A percentile compares a stretch with the other conserved stretches of the same genome.
These are phyloP conservation scores for Colletotrichum tropicale DNA, from an alignment of 2,329 filamentous ascomycete species.

Conservation along the genomic window DNA sequence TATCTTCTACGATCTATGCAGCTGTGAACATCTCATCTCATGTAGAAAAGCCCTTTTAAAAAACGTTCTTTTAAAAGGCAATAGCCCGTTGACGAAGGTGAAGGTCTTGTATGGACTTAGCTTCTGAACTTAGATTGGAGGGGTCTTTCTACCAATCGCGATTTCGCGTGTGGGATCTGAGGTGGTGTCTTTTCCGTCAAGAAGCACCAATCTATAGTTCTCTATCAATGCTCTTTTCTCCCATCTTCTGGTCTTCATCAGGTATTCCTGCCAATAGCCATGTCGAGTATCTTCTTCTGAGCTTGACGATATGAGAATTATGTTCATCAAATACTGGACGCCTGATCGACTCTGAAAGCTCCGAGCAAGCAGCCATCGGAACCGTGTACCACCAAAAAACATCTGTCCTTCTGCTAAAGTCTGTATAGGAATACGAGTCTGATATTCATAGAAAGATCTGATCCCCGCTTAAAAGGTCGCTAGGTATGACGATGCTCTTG, in stretches of 20 bases:
- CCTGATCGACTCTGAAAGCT: not conserved
- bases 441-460: not conserved
- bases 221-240: no score
- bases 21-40: no score
- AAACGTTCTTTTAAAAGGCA: no score
- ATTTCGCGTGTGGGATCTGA: no score
- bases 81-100: no score
- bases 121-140: no score
- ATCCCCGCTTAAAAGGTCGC: accelerated
- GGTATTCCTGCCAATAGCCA: not conserved
- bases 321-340: not conserved
- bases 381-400: accelerated
- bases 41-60: no score
- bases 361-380: accelerated
- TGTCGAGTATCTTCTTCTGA: not conserved
- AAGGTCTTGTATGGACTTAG: no score
- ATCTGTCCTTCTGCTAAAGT: not conserved
- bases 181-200: no score
- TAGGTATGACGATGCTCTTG: accelerated
- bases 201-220: no score
- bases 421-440: not conserved
- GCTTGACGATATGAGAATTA: not conserved
- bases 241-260: not conserved
- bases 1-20: no score
- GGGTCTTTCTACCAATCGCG: no score